phyloP scores from a whole-genome alignment of 768 basidiomycete genomes.

The Rhizopogon salebrosus region DNA sequence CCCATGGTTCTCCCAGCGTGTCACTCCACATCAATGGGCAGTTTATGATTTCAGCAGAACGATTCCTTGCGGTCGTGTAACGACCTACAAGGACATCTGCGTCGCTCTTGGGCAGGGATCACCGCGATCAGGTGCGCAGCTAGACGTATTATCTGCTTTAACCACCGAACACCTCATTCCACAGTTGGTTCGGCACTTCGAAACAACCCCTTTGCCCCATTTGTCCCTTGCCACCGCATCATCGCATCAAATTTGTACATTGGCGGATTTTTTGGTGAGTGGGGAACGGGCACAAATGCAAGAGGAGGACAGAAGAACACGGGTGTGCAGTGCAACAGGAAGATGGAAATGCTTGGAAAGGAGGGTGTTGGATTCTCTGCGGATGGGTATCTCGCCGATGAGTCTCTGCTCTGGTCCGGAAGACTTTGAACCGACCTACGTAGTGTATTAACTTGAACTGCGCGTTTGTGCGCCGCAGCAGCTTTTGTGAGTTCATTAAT shows the following conservation, averaged over 20 bases:
- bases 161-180: neutral
- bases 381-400: conserved; percentile 36
- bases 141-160: neutral
- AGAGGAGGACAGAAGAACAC: conserved; percentile 15
- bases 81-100: conserved; percentile 53
- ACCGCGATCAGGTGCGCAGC: conserved; percentile 53
- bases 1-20: conserved; percentile 33
- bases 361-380: conserved; percentile 51
- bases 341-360: conserved; percentile 41
- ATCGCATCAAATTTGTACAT: conserved; percentile 56
- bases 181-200: conserved; percentile 62
- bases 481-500: too few species aligned
- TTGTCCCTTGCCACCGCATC: conserved; percentile 67
- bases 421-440: neutral
- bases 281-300: conserved; percentile 38
- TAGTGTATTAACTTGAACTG: neutral
- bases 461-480: too few species aligned
- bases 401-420: conserved; percentile 10
- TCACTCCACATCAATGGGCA: conserved; percentile 53
- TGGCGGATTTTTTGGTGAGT: conserved; percentile 62
- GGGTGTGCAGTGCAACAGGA: conserved; percentile 38
- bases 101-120: conserved; percentile 47
- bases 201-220: conserved; percentile 63
- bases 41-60: conserved; percentile 50
- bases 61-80: conserved; percentile 48